Base-by-base conservation (phyloP, 1,139 yeast genomes). In the Pichia sorboxylosa region DNA sequence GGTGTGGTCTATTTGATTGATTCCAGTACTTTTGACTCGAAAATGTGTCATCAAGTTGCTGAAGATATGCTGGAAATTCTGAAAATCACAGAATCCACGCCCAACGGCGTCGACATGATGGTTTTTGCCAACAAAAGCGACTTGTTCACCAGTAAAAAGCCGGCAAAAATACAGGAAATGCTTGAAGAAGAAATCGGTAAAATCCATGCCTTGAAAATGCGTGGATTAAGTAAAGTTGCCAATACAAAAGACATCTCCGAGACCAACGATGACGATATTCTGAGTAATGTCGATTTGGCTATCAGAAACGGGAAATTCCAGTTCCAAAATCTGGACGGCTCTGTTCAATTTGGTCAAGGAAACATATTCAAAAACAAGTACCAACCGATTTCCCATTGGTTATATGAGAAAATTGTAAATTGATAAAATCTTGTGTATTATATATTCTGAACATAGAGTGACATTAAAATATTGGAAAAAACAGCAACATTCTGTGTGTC, bases 101-200 rank as follows among this genome's bases (percentile, higher is more conserved):
- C 74, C 14, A 67, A 61, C 41, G 92, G 92, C 3, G 64, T 79
- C 13, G 90, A 81, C 50, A 61, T 78, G 32, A 59, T 82, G 36
- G 59, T 87, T 44, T 92, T 87, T 19, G 73, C 87, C 38, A 90
- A 87, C 58, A 85, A 85, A 52, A 67, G 68, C 28, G 97, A 90
- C 48, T 67, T 77, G 31, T 90, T 90, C 58, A 83, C 83, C 44
- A 72, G 93, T 13, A 69, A 83, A 42, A 90, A 92, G 14, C 64
- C 75, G 7, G 51, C 57, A 33, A 74, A 78, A 47, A 66, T 87
- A 34, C 66, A 62, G 44, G 59, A 60, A 17, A 52, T 73, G 27
- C 54, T 87, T 36, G 90, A 81, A 48, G 40, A 51, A 6, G 93
- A 82, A 50, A 67, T 87, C 44, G 66, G 71, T 32, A 65, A 63